These are phyloP conservation scores for Xylaria sp. DNA, from an alignment of 2,329 filamentous ascomycete genomes.

Conservation along the genomic window DNA sequence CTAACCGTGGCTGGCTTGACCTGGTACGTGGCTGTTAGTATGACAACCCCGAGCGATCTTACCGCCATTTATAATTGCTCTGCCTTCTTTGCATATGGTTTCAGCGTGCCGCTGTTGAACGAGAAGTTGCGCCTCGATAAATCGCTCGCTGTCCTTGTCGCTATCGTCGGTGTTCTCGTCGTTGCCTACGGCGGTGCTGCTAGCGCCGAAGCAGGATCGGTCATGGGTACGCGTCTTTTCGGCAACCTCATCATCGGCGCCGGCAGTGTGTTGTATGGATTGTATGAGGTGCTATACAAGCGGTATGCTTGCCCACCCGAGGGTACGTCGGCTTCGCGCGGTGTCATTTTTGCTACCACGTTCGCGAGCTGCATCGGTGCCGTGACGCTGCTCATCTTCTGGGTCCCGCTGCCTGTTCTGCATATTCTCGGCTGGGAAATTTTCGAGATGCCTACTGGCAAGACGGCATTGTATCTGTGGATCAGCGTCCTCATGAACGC, in stretches of 20 bases:
- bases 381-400: conserved; percentile 82
- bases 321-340: conserved; percentile 75
- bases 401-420: conserved; percentile 83
- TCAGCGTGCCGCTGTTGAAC: conserved; percentile 82
- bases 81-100: conserved; percentile 97
- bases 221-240: conserved; percentile 61
- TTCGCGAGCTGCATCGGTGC: conserved; percentile 82
- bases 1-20: conserved; percentile 86
- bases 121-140: conserved; percentile 83
- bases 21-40: conserved; percentile 92
- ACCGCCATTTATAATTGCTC: conserved; percentile 99
- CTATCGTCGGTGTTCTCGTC: conserved; percentile 85
- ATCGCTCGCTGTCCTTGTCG: conserved; percentile 76
- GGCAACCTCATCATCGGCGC: conserved; percentile 90
- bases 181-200: conserved; percentile 84
- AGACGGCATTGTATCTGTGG: conserved; percentile 72
- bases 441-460: conserved; percentile 74
- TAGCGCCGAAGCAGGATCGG: conserved; percentile 34
- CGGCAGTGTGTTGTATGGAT: conserved; percentile 86
- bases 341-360: conserved; percentile 91
- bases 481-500: conserved; percentile 83
- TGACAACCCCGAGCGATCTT: conserved; percentile 88
- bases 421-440: conserved; percentile 72
- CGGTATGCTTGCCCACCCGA: conserved; percentile 87
- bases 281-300: conserved; percentile 98